Evolutionary conservation across 768 basidiomycete genomes (phyloP).

Genomic region (Cyclocybe cylindracea): DNA sequence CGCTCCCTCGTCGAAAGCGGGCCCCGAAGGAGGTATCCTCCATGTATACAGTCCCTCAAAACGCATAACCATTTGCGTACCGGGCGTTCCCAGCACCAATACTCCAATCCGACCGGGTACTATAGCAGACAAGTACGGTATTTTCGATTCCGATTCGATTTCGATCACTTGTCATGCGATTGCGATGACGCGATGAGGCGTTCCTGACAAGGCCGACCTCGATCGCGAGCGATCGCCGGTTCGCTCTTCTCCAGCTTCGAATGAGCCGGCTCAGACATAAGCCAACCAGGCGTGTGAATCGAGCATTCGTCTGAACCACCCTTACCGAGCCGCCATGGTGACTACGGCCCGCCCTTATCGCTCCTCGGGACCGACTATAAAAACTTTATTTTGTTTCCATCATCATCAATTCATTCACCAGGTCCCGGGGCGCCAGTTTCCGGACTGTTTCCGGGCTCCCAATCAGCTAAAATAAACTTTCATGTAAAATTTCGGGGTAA

Average conservation of each 20-base stretch:
- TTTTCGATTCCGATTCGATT: conserved; percentile 6
- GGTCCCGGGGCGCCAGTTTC: conserved; percentile 29
- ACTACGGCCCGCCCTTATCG: conserved; percentile 22
- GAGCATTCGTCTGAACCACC: conserved; percentile 18
- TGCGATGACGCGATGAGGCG: conserved; percentile 18
- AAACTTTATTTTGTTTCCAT: background rate
- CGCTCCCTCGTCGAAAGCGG: no score
- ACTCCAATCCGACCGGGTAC: no score
- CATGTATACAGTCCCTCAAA: no score
- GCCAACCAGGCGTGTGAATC: conserved; percentile 5
- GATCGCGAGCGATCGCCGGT: conserved; percentile 17
- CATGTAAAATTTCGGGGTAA: no score
- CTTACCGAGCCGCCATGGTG: conserved; percentile 11
- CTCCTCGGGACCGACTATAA: conserved; percentile 18
- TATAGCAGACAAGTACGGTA: no score
- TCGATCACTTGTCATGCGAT: conserved; percentile 13
- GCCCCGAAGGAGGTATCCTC: no score
- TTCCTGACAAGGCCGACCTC: conserved; percentile 26
- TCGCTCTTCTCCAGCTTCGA: no score
- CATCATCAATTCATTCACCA: background rate
- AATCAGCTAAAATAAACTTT: no score
- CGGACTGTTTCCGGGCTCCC: no score
- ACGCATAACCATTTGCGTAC: no score
- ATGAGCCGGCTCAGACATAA: conserved; percentile 14
- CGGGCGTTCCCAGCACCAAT: no score